These are phyloP conservation scores for Beauveria medogensis DNA, from an alignment of 2,329 filamentous ascomycete species.

Conservation along the genomic window DNA sequence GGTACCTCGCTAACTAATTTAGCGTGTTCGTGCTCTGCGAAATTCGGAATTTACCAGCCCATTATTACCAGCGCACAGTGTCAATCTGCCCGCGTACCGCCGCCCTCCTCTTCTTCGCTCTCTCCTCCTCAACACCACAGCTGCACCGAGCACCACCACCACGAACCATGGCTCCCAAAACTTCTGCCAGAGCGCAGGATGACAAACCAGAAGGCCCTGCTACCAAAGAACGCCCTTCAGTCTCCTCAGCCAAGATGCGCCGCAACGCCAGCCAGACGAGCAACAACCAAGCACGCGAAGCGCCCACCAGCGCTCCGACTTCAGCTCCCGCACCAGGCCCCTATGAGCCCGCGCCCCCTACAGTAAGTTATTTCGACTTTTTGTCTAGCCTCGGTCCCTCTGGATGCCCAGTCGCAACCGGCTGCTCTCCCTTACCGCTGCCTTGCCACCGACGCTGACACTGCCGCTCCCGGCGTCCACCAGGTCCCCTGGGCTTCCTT, in stretches of 20 bases:
- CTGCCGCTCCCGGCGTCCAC: conserved; percentile 7
- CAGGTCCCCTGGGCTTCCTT: conserved; percentile 61
- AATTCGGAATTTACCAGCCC: too few relatives aligned
- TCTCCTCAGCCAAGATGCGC: conserved; percentile 46
- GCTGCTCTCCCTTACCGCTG: not conserved
- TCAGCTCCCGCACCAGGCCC: conserved; percentile 23
- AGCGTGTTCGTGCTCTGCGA: too few relatives aligned
- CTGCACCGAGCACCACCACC: not conserved
- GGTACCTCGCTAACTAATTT: too few relatives aligned
- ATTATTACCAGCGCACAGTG: not conserved
- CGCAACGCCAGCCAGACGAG: conserved; percentile 46
- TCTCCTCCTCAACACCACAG: not conserved
- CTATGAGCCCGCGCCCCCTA: conserved; percentile 24
- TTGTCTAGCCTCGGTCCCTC: conserved; percentile 6
- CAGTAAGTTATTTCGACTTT: conserved; percentile 20
- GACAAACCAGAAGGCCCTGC: conserved; percentile 33
- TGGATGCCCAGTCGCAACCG: conserved; percentile 1
- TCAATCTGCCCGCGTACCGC: not conserved
- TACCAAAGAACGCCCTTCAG: conserved; percentile 38
- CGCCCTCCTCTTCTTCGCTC: not conserved
- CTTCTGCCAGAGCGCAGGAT: conserved; percentile 39
- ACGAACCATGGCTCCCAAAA: conserved; percentile 37
- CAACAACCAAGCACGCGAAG: conserved; percentile 37
- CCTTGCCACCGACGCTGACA: not conserved
- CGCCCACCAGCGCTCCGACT: conserved; percentile 28